Percentiles rank a stretch among this genome's conserved stretches.
Conservation (phyloP, 1,284 basidiomycete genomes). For the Testicularia cyperi region DNA sequence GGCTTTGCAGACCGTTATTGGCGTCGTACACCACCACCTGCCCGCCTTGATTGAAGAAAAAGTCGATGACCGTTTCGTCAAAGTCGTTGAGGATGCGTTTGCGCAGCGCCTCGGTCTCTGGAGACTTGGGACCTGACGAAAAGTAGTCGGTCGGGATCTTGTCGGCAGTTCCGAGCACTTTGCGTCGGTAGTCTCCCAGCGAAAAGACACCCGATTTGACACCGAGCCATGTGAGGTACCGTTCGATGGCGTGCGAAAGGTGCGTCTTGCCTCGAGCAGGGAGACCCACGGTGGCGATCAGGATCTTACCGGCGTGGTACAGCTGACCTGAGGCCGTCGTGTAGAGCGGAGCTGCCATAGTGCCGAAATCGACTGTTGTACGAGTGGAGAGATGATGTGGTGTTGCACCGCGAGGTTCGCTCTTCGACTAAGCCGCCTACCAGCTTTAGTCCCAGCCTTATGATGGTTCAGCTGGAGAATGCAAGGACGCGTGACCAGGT, state of each 20-base stretch:
- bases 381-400: too few species aligned
- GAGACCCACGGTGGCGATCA: slow-evolving; percentile 85
- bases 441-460: too few species aligned
- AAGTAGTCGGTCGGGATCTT: slow-evolving; percentile 91
- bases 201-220: slow-evolving; percentile 93
- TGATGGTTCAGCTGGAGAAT: too few species aligned
- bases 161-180: slow-evolving; percentile 82
- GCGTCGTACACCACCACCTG: slow-evolving; percentile 99
- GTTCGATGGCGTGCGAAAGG: slow-evolving; percentile 88
- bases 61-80: slow-evolving; percentile 84
- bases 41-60: slow-evolving; percentile 74
- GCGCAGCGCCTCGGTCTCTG: slow-evolving; percentile 76
- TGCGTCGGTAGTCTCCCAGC: slow-evolving; percentile 89
- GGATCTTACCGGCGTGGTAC: slow-evolving; percentile 91
- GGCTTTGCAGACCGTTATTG: slow-evolving; percentile 81
- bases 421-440: too few species aligned
- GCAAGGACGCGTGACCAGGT: too few species aligned
- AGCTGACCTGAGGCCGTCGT: slow-evolving; percentile 67
- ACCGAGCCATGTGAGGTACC: slow-evolving; percentile 96
- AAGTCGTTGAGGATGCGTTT: slow-evolving; percentile 75
- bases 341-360: slow-evolving; percentile 59
- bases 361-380: too few species aligned
- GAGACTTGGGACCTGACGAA: slow-evolving; percentile 62
- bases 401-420: too few species aligned
- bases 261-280: slow-evolving; percentile 89